Evolutionary conservation across 1,139 yeast species (phyloP).

Genomic region (Sugiyamaella japonica): DNA sequence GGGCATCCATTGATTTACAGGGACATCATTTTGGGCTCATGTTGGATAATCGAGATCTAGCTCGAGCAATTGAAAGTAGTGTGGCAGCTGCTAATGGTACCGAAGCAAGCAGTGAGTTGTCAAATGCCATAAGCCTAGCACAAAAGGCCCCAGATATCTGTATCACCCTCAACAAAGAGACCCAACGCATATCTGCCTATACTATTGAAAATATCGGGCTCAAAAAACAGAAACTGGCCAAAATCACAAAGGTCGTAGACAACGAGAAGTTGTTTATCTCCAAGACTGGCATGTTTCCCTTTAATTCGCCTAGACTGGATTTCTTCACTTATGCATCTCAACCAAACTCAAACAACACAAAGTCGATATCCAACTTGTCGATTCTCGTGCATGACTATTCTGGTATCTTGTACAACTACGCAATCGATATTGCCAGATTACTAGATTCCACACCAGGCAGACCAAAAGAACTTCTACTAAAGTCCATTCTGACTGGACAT

Average conservation of each 20-base stretch:
- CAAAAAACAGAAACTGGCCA: slow-evolving; percentile 48
- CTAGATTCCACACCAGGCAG: slow-evolving; percentile 24
- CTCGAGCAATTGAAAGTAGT: slow-evolving; percentile 44
- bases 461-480: slow-evolving; percentile 15
- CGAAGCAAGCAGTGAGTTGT: slow-evolving; percentile 24
- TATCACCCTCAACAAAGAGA: slow-evolving; percentile 47
- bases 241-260: slow-evolving; percentile 32
- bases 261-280: slow-evolving; percentile 13
- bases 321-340: slow-evolving; percentile 20
- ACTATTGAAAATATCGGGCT: slow-evolving; percentile 54
- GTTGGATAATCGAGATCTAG: slow-evolving; percentile 57
- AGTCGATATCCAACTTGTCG: slow-evolving; percentile 35
- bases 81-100: slow-evolving; percentile 22
- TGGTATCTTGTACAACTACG: slow-evolving; percentile 52
- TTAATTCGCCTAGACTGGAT: slow-evolving; percentile 21
- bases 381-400: slow-evolving; percentile 52
- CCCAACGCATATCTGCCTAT: slow-evolving; percentile 50
- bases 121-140: slow-evolving; percentile 34
- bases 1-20: slow-evolving; percentile 53
- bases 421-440: slow-evolving; percentile 43
- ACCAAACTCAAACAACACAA: background rate
- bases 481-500: slow-evolving; percentile 70
- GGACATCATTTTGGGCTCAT: slow-evolving; percentile 47
- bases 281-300: slow-evolving; percentile 21
- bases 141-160: slow-evolving; percentile 52